Conservation (phyloP, 352 stramenopile genomes). For the Pelagophyceae sp. region DNA sequence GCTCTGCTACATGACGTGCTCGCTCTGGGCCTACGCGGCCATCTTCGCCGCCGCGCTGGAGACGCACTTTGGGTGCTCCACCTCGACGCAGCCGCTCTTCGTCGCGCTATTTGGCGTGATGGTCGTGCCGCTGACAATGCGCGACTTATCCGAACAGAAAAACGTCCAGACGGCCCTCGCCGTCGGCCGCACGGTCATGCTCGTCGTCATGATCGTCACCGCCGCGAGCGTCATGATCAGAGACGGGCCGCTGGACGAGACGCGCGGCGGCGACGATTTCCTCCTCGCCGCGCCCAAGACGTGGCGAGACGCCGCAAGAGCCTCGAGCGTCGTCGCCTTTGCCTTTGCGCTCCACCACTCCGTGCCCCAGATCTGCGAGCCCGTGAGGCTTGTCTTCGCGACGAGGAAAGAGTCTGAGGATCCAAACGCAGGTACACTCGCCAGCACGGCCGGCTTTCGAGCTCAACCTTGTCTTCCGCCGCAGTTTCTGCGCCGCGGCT, state of each 20-base stretch:
- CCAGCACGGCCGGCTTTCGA: neutral
- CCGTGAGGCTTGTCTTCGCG: no score
- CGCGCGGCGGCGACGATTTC: no score
- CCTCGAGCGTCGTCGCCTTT: constrained; percentile 1
- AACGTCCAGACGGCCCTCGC: neutral
- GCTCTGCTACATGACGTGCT: neutral
- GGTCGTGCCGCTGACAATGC: neutral
- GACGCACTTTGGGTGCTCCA: neutral
- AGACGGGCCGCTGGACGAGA: neutral
- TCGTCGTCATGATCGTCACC: neutral
- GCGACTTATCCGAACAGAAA: constrained; percentile 1
- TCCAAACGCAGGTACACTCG: no score
- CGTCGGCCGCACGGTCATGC: constrained; percentile 3
- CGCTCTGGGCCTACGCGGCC: constrained; percentile 1
- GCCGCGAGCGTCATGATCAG: neutral
- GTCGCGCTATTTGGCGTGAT: neutral
- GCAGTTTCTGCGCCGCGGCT: neutral
- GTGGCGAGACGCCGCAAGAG: no score
- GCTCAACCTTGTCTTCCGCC: neutral
- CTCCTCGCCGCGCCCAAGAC: neutral
- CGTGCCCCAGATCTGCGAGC: constrained; percentile 11
- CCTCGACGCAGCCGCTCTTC: neutral
- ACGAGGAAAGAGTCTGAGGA: no score
- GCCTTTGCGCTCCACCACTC: neutral
- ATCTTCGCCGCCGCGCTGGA: neutral